Base-by-base conservation (phyloP, 306 rosid genomes). In the Quercus bicolor region DNA sequence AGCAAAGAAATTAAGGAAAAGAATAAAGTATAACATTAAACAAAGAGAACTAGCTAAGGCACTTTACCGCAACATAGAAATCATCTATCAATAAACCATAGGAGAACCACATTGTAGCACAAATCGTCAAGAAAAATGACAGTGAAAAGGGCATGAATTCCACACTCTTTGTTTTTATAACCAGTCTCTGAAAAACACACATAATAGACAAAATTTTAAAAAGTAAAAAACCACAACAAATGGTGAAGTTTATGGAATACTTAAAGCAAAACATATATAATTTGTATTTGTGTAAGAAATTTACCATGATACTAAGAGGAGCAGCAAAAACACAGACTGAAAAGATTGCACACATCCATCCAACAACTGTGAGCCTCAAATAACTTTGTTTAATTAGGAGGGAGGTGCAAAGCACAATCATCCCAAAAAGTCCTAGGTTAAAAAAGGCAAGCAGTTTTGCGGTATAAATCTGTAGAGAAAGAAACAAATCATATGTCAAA, bases 251-350 rank as follows among this genome's bases (percentile, higher is more conserved):
- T 0, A 3, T 1, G 13, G 2, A 76, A 26, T 8, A 1, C 14
- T 26, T 29, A 12, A 37, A 37, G 43, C 43, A 37, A 0, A 37
- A 37, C 43, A 37, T 1, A 37, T 37, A 37, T 37, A 37, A 37
- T 37, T 37, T 37, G 43, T 37, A 6, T 37, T 37, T 37, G 16
- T 60, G 10, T 4, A 31, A 8, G 37, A 23, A 73, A 18, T 4
- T 34, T 83, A 87, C 91, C 87, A 87, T 78, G 72, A 85, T 68
- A 55, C 85, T 68, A 0, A 87, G 88, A 31, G 91, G 91, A 62
- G 91, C 79, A 10, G 91, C 88, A 57, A 70, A 87, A 5, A 85
- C 85, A 53, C 78, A 70, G n/a, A 87, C 79, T 14, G 88, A 82
- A 34, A 78, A 80, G 0, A 79, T 68, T 0, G 78, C 91, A 45